phyloP scores from a whole-genome alignment of 352 stramenopile species.

The Aphanomyces astaci region DNA sequence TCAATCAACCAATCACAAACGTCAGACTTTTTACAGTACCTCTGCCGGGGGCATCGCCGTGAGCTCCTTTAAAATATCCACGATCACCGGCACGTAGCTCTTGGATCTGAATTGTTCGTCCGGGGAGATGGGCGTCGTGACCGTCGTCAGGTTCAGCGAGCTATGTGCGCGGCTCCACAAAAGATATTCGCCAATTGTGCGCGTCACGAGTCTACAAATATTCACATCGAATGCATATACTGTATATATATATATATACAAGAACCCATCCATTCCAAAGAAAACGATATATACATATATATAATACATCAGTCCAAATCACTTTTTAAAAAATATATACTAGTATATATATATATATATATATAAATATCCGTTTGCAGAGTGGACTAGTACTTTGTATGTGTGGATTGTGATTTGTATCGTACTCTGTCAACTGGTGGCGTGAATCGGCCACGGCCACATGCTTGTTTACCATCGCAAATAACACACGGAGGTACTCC shows the following conservation, averaged over 20 bases:
- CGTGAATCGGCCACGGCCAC: constrained; percentile 52
- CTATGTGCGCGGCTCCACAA: constrained; percentile 36
- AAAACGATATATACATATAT: too few relatives aligned
- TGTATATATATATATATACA: too few relatives aligned
- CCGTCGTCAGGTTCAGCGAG: neutral
- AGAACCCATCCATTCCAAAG: too few relatives aligned
- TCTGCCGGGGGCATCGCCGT: neutral
- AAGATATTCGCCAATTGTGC: constrained; percentile 63
- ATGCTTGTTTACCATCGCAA: constrained; percentile 33
- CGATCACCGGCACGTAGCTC: constrained; percentile 46
- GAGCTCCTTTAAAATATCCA: constrained; percentile 32
- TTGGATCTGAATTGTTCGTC: constrained; percentile 21
- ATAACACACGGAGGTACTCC: constrained; percentile 66
- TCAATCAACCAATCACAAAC: too few relatives aligned
- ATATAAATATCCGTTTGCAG: too few relatives aligned
- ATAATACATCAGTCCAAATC: neutral
- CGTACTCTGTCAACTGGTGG: constrained; percentile 43
- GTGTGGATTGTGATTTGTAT: neutral
- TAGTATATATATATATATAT: too few relatives aligned
- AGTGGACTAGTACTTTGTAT: too few relatives aligned
- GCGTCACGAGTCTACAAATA: constrained; percentile 46
- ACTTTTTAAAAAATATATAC: too few relatives aligned
- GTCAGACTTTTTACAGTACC: neutral
- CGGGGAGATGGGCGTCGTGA: neutral
- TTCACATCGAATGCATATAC: too few relatives aligned